Base-by-base conservation (phyloP, 2,329 filamentous ascomycete species). In the Nannizzia gypsea region DNA sequence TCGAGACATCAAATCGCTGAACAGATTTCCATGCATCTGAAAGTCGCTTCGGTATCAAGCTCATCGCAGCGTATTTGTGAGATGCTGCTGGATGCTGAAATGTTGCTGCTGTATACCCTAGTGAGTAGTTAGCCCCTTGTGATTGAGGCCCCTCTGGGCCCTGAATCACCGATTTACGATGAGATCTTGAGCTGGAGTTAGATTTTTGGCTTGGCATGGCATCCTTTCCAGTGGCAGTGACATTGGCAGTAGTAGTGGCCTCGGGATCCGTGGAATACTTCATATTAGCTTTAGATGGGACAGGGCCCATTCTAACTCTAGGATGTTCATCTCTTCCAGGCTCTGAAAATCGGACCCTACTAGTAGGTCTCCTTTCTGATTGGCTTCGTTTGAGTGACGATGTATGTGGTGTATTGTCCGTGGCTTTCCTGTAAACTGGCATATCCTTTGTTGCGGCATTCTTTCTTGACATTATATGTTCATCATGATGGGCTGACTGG, bases 321-420 rank as follows among this genome's bases (percentile, higher is more conserved):
- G 34, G 40, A 57, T 36, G 5, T 31, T 38, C 31, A 58, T 58
- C 26, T 57, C 59, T 42, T 55, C 44, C 40, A 28, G 36, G 55
- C 36, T 63, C 60, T 56, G 31, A 55, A 54, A 61, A 63, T 34
- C 59, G 62, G 42, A 61, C 62, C 28, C 46, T 63, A 48, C 54
- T 60, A 22, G 36, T 3, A 20, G 38, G 57, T 56, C 57, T 63
- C 46, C 54, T 50, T 59, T 55, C 57, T 13, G 60, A 57, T 28
- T 58, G 38, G 56, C 44, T 50, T 31, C 56, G 56, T 28, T 48
- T 46, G 17, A 58, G 13, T 20, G 40, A 42, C 20, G 28, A 24
- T 60, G 24, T 26, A 34, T 59, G 9, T 58, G 38, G 8, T 42
- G n/a, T 48, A 46, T 9, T 46, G 40, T 31, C 28, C 56, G 22